Base-by-base conservation (phyloP, 306 rosid genomes). In the Hippophae gyantsensis region DNA sequence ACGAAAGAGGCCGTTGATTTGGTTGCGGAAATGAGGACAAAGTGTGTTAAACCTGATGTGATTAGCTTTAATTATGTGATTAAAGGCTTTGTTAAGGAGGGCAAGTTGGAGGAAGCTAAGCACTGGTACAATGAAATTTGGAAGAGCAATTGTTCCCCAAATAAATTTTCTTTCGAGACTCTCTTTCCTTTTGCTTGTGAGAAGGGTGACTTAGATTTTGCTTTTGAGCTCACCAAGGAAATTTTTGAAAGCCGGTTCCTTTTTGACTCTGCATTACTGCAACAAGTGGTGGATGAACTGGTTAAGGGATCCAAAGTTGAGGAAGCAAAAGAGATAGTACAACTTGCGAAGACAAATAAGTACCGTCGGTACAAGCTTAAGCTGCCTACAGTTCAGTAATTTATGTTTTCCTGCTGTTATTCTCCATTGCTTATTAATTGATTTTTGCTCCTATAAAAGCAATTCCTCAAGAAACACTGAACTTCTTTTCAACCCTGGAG, bases 121-220 rank as follows among this genome's bases (percentile, higher is more conserved):
- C 48, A 65, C 61, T 84, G 89, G 86, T 89, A 70, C 52, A 38
- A 13, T 47, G 79, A 84, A 61, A 62, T 86, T n/a, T 72, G 13
- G 26, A 78, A 78, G 48, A 66, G 57, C 55, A 81, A 72, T 41
- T 26, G 38, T 70, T 68, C 63, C 6, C 93, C 92, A 0, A 42
- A 66, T 52, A 89, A 69, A 65, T 18, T 14, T 6, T 83, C 93
- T 41, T 83, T 62, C 6, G 56, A 69, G 10, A 69, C 26, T 2
- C 70, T 89, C 49, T 18, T 89, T 67, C 93, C 95, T 0, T 84
- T 86, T 68, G 69, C 72, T n/a, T 84, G 95, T 49, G 69, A 78
- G 75, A 76, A 74, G 72, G 89, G 87, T 18, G 97, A 89, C 59
- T 40, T 83, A 65, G 77, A 70, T 41, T 66, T 64, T 1, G 89